These are phyloP conservation scores for Proteromonas lacertae DNA, from an alignment of 352 stramenopile genomes.

Conservation along the genomic window DNA sequence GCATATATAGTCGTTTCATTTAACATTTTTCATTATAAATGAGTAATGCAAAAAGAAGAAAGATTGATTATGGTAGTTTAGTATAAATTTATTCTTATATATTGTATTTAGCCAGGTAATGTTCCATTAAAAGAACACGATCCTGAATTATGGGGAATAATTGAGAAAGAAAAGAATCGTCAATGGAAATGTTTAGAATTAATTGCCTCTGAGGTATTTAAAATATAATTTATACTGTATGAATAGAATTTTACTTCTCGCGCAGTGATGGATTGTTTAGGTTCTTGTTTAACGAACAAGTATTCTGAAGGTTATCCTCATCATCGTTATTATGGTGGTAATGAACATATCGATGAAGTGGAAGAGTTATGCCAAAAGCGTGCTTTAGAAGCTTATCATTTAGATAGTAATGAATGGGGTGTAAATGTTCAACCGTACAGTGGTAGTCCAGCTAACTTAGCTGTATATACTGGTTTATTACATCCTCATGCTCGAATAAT, in stretches of 20 bases:
- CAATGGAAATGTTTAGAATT: constrained; percentile 83
- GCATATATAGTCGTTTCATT: too few relatives aligned
- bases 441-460: constrained; percentile 89
- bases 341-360: constrained; percentile 81
- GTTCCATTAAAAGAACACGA: too few relatives aligned
- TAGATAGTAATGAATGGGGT: background rate
- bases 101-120: too few relatives aligned
- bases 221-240: too few relatives aligned
- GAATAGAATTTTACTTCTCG: constrained; percentile 90
- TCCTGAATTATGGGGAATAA: constrained; percentile 62
- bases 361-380: constrained; percentile 73
- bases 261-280: constrained; percentile 77
- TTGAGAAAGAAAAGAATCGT: constrained; percentile 47
- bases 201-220: constrained; percentile 96
- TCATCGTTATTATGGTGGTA: constrained; percentile 85
- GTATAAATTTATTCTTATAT: too few relatives aligned
- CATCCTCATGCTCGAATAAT: constrained; percentile 94
- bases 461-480: constrained; percentile 85
- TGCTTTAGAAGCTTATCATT: constrained; percentile 22
- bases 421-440: constrained; percentile 67
- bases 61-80: too few relatives aligned
- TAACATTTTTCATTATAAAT: too few relatives aligned
- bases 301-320: constrained; percentile 85
- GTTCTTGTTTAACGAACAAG: constrained; percentile 95
- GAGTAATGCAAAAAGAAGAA: too few relatives aligned